phyloP scores from a whole-genome alignment of 805 yeast genomes.

The Starmerella davenportii region DNA sequence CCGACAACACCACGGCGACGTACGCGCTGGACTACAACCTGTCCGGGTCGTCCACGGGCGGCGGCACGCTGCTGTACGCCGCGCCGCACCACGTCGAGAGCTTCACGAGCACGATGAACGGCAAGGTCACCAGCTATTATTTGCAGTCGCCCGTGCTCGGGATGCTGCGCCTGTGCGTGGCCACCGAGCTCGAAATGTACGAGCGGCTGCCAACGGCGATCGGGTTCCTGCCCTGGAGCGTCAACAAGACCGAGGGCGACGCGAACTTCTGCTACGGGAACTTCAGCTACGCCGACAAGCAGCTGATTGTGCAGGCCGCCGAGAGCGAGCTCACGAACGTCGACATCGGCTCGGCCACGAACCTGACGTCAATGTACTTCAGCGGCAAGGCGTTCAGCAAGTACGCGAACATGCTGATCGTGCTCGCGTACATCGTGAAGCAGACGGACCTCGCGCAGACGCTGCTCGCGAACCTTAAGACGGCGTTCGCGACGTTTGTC shows the following conservation, averaged over 20 bases:
- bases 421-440: constrained; percentile 44
- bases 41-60: constrained; percentile 32
- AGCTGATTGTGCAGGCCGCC: constrained; percentile 31
- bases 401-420: constrained; percentile 70
- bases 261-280: constrained; percentile 26
- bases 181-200: constrained; percentile 21
- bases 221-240: constrained; percentile 41
- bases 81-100: constrained; percentile 47
- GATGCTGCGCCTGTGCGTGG: constrained; percentile 23
- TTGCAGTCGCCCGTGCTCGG: constrained; percentile 37
- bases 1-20: constrained; percentile 25
- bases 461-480: constrained; percentile 40
- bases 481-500: constrained; percentile 53
- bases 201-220: constrained; percentile 29
- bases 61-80: constrained; percentile 35
- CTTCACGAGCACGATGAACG: constrained; percentile 25
- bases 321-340: constrained; percentile 32
- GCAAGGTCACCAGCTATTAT: constrained; percentile 19
- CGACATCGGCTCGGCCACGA: constrained; percentile 34
- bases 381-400: constrained; percentile 79
- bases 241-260: constrained; percentile 19
- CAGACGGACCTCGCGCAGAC: constrained; percentile 35
- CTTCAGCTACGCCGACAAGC: constrained; percentile 25
- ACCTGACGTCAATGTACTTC: constrained; percentile 74
- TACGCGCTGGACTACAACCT: constrained; percentile 35